Base-by-base conservation (phyloP, 495 filamentous ascomycete genomes). In the Penicillium fimorum region DNA sequence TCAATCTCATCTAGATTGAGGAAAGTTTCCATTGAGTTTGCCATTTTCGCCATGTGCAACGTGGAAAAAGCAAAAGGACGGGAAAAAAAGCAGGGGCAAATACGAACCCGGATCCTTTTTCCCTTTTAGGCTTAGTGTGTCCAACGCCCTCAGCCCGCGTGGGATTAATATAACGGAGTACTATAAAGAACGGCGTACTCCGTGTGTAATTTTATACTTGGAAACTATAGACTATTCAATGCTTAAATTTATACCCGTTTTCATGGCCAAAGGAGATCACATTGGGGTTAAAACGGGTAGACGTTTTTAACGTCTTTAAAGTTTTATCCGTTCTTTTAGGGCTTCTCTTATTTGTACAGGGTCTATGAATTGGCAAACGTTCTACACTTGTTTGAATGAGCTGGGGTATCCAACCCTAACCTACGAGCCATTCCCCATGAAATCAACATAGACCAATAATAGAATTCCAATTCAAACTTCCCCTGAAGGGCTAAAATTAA, bases 1-100 rank as follows among this genome's bases (percentile, higher is more conserved):
- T 52, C 50, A 32, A 52, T 43, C 50, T 52, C 86, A 58, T 87
- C 79, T 53, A 95, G 78, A 65, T 94, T 96, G 44, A 96, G 80
- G 30, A 94, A 82, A 5, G 75, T 76, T 54, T 86, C 79, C 50
- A 96, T 74, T 1, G 87, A 79, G 1, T 50, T 41, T 8, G 30
- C 18, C 32, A 46, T 52, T 17, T 43, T n/a, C 22, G 22, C 22
- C 22, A 22, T 2, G 22, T 20, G n/a, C 3, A 46, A 33, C 11
- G 27, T 22, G 18, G 18, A 37, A 33, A 37, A 38, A 0, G 35
- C 7, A n/a, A 38, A 38, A 38, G n/a, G 2, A 5, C 33, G 33
- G 13, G 33, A n/a, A n/a, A n/a, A n/a, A n/a, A 47, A 13, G 27
- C 29, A 47, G 45, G 27, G 45, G 45, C 1, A 3, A 32, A 43